Evolutionary conservation across 371 early-diverging fungal species (phyloP).

Genomic region (Circinella umbellata): DNA sequence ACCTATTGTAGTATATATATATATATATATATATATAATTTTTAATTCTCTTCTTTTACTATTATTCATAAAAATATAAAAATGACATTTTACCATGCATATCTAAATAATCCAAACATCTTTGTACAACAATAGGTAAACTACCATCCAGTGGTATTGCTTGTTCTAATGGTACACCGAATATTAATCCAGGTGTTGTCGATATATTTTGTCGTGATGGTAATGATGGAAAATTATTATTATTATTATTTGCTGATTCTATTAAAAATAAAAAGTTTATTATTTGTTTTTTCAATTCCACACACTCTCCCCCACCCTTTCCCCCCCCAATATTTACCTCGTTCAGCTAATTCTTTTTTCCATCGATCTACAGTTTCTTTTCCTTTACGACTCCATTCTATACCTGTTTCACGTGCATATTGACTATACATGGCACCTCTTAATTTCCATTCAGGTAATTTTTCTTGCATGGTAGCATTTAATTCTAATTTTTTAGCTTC

Average conservation of each 20-base stretch:
- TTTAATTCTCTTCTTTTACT: too few species aligned
- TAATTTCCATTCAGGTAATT: slow-evolving; percentile 50
- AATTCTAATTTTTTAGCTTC: slow-evolving; percentile 48
- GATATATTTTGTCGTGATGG: not conserved
- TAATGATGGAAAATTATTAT: not conserved
- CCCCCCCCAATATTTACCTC: not conserved
- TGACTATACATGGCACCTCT: slow-evolving; percentile 46
- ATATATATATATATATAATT: too few species aligned
- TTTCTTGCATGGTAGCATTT: slow-evolving; percentile 55
- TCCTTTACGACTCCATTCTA: slow-evolving; percentile 53
- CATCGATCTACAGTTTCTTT: slow-evolving; percentile 58
- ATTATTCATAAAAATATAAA: too few species aligned
- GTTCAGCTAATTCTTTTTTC: slow-evolving; percentile 47
- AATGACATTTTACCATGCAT: slow-evolving; percentile 38
- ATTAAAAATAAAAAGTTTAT: not conserved
- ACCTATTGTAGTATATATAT: slow-evolving; percentile 32
- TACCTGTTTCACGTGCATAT: slow-evolving; percentile 53
- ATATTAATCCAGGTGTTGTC: slow-evolving; percentile 35
- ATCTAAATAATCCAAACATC: slow-evolving; percentile 85
- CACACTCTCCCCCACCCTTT: too few species aligned
- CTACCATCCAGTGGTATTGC: slow-evolving; percentile 57
- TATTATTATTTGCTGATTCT: not conserved
- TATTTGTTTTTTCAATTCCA: too few species aligned
- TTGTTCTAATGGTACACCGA: slow-evolving; percentile 60
- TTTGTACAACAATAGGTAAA: slow-evolving; percentile 74